phyloP scores from a whole-genome alignment of 2,329 filamentous ascomycete genomes.

The Hymenoscyphus scutula region DNA sequence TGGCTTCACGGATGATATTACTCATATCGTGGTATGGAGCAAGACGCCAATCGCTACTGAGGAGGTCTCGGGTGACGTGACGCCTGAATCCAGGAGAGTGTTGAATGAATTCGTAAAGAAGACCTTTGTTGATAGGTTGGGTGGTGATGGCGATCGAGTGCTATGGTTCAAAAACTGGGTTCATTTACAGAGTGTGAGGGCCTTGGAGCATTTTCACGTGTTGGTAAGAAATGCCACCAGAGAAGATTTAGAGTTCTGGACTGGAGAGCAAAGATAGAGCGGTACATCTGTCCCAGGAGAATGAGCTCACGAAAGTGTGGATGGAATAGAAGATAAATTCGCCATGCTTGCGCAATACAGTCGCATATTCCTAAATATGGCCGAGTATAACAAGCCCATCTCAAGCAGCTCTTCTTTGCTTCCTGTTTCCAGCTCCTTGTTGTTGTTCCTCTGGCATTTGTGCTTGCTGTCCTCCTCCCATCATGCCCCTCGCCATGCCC shows the following conservation, averaged over 20 bases:
- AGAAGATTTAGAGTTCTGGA: conserved; percentile 54
- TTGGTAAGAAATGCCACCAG: conserved; percentile 55
- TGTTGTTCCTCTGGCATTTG: conserved; percentile 31
- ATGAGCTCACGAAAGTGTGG: background rate
- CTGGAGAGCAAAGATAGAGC: conserved; percentile 27
- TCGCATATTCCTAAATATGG: background rate
- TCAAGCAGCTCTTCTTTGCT: conserved; percentile 34
- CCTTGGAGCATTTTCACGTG: conserved; percentile 88
- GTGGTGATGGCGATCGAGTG: conserved; percentile 48
- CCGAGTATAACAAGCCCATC: background rate
- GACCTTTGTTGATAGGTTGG: conserved; percentile 63
- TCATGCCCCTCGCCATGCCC: conserved; percentile 36
- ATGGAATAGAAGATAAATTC: background rate
- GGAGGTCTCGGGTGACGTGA: conserved; percentile 67
- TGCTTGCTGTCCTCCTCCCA: conserved; percentile 32
- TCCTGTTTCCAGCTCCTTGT: conserved; percentile 33
- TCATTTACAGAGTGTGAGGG: conserved; percentile 80
- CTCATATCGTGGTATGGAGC: conserved; percentile 91
- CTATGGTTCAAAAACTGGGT: conserved; percentile 97
- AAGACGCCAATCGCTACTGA: conserved; percentile 78
- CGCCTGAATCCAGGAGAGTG: conserved; percentile 58
- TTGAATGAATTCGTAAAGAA: conserved; percentile 69
- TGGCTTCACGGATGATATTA: conserved; percentile 61
- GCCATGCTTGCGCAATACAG: background rate
- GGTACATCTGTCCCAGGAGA: background rate